Percentiles rank a stretch among this genome's conserved stretches.
Evolutionary conservation across 352 stramenopile species (phyloP).

Genomic region (Phytophthora pseudosyringae): DNA sequence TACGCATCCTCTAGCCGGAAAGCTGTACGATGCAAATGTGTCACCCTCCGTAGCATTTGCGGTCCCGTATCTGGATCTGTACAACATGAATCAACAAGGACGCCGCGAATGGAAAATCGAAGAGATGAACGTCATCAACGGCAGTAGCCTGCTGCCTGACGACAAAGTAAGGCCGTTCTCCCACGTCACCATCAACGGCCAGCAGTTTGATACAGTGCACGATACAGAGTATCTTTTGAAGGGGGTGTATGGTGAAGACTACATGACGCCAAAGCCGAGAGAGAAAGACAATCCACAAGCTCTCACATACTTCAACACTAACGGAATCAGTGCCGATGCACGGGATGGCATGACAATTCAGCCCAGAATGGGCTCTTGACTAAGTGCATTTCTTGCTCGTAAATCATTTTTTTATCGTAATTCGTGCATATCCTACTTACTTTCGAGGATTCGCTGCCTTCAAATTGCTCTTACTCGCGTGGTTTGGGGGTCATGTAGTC

Average conservation of each 20-base stretch:
- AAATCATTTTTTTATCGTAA: neutral
- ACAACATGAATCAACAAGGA: slow-evolving; percentile 23
- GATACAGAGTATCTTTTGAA: slow-evolving; percentile 43
- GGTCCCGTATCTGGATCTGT: slow-evolving; percentile 49
- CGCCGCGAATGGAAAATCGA: slow-evolving; percentile 27
- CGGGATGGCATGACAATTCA: neutral
- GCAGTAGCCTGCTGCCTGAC: slow-evolving; percentile 18
- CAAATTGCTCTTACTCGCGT: slow-evolving; percentile 5
- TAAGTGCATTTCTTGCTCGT: neutral
- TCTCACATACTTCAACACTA: neutral
- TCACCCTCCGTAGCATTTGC: slow-evolving; percentile 3
- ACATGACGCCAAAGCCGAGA: slow-evolving; percentile 39
- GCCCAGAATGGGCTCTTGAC: neutral
- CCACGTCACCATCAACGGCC: slow-evolving; percentile 39
- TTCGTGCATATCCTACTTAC: neutral
- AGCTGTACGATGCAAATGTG: slow-evolving; percentile 39
- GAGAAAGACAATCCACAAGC: slow-evolving; percentile 3
- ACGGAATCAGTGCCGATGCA: neutral
- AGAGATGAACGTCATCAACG: slow-evolving; percentile 28
- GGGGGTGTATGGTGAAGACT: slow-evolving; percentile 40
- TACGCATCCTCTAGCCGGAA: slow-evolving; percentile 38
- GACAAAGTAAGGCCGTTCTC: slow-evolving; percentile 37
- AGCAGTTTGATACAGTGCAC: slow-evolving; percentile 43
- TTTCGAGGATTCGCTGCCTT: neutral
- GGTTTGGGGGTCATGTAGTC: slow-evolving; percentile 41